Evolutionary conservation across 192 early-diverging fungal species (phyloP).

Genomic region (Chytriomyces hyalinus): DNA sequence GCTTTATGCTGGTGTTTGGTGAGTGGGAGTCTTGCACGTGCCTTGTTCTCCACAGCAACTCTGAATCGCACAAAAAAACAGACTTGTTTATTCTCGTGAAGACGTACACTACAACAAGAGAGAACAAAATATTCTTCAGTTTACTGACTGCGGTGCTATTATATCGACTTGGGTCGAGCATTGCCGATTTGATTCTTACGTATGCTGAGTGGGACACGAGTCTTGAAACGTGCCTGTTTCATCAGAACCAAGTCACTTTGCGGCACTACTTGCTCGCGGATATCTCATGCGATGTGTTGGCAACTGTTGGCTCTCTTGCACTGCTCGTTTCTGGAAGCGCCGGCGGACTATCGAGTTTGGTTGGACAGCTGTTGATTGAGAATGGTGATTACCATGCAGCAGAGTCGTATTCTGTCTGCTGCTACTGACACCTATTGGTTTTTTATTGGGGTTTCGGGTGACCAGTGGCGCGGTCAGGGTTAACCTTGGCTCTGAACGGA

Average conservation of each 20-base stretch:
- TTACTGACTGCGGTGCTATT: not conserved
- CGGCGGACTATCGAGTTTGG: too few species aligned
- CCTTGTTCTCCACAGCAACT: too few species aligned
- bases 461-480: too few species aligned
- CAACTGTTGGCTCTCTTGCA: not conserved
- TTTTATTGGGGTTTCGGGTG: too few species aligned
- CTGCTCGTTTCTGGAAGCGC: not conserved
- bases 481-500: too few species aligned
- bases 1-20: too few species aligned
- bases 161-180: not conserved
- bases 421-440: too few species aligned
- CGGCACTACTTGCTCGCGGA: not conserved
- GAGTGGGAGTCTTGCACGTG: too few species aligned
- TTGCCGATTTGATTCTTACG: not conserved
- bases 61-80: too few species aligned
- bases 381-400: too few species aligned
- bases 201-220: not conserved
- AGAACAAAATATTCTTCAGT: not conserved
- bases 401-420: too few species aligned
- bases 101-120: not conserved
- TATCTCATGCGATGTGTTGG: not conserved
- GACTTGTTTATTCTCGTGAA: slow-evolving; percentile 7
- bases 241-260: not conserved
- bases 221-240: not conserved
- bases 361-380: too few species aligned